A percentile compares a stretch with the other conserved stretches of the same genome.
These are phyloP conservation scores for Umbelopsis ramanniana DNA, from an alignment of 192 early-diverging fungal genomes.

Conservation along the genomic window DNA sequence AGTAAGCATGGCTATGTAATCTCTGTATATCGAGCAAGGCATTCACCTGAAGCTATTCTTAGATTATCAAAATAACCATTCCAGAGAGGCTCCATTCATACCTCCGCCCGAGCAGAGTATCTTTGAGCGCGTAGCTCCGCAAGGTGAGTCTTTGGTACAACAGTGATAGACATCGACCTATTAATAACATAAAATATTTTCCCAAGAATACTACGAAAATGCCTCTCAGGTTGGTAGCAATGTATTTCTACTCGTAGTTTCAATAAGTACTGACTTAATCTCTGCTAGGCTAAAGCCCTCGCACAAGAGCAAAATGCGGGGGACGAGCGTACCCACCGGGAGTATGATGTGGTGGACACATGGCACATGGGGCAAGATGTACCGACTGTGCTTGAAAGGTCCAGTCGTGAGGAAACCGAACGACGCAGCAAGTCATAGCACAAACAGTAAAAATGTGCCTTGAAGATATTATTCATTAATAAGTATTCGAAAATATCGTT, in stretches of 20 bases:
- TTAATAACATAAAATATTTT: not conserved
- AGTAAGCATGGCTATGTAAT: no score
- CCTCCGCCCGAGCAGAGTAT: not conserved
- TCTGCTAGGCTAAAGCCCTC: not conserved
- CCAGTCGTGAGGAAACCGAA: not conserved
- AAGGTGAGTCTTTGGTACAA: not conserved
- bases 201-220: not conserved
- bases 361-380: slow-evolving; percentile 10
- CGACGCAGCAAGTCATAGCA: not conserved
- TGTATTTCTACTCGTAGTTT: no score
- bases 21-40: no score
- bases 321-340: not conserved
- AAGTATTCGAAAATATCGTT: no score
- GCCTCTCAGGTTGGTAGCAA: not conserved
- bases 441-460: not conserved
- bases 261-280: not conserved
- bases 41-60: not conserved
- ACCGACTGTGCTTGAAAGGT: slow-evolving; percentile 9
- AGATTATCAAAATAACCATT: not conserved
- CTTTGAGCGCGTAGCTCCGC: slow-evolving; percentile 13
- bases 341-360: slow-evolving; percentile 3
- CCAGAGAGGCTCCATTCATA: slow-evolving; percentile 1
- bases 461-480: not conserved
- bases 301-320: not conserved
- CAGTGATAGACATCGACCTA: not conserved